Conservation (phyloP, 2,329 filamentous ascomycete species). For the Botryotinia calthae region DNA sequence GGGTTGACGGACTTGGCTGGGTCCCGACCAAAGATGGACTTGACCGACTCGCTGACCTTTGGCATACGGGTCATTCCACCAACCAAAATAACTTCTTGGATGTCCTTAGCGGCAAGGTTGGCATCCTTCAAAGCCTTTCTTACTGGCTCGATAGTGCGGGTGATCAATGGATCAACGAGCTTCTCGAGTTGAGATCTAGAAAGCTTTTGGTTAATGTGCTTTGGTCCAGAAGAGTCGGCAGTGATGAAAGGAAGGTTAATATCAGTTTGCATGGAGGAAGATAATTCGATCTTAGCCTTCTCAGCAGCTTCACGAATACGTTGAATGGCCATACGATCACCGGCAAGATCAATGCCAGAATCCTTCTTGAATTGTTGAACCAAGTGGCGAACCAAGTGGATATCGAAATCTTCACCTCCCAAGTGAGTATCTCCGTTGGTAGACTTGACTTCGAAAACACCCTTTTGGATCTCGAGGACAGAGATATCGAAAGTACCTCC, state of each 20-base stretch:
- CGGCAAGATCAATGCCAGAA: constrained; percentile 82
- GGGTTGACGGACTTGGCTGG: constrained; percentile 98
- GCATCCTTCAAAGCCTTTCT: constrained; percentile 97
- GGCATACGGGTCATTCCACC: constrained; percentile 99
- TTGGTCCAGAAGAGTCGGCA: constrained; percentile 89
- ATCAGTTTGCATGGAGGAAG: constrained; percentile 90
- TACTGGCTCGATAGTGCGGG: constrained; percentile 83
- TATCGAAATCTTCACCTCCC: constrained; percentile 98
- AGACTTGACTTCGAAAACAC: constrained; percentile 98
- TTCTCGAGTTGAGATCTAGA: constrained; percentile 88
- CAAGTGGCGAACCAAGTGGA: constrained; percentile 87
- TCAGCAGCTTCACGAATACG: constrained; percentile 97
- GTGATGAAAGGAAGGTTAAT: constrained; percentile 99
- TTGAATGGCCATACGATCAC: constrained; percentile 97
- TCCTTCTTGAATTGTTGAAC: constrained; percentile 97
- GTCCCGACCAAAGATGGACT: constrained; percentile 93
- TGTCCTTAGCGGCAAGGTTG: constrained; percentile 84
- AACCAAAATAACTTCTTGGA: constrained; percentile 96
- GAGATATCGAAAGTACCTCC: constrained; percentile 99
- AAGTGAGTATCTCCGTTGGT: constrained; percentile 99
- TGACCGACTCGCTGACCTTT: constrained; percentile 94
- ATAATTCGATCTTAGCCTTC: constrained; percentile 99
- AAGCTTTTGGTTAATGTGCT: constrained; percentile 98
- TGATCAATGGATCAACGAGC: constrained; percentile 87
- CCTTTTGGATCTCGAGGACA: constrained; percentile 93